phyloP scores from a whole-genome alignment of 2,329 filamentous ascomycete species.

The Rutstroemia sydowiana region DNA sequence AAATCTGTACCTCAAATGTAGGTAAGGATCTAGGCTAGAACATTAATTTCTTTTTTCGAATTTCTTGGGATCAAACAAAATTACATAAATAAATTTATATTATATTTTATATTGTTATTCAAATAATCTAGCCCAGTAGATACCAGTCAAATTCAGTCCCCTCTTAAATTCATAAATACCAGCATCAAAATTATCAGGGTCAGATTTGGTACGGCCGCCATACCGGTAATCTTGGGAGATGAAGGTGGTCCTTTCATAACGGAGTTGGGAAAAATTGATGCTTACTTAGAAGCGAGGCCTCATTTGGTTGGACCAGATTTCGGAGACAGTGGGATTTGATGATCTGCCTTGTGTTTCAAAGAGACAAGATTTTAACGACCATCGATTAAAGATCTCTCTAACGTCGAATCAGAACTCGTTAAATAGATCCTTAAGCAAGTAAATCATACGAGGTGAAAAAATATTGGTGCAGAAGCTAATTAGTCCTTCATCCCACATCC shows the following conservation, averaged over 20 bases:
- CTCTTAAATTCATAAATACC: not conserved
- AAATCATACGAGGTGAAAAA: slow-evolving; percentile 1
- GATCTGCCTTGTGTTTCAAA: slow-evolving; percentile 17
- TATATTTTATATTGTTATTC: not conserved
- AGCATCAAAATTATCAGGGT: slow-evolving; percentile 1
- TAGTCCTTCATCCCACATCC: slow-evolving; percentile 5
- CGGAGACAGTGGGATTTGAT: slow-evolving; percentile 1
- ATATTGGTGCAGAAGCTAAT: not conserved
- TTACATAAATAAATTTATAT: too few species aligned
- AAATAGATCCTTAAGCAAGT: not conserved
- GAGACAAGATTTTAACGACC: slow-evolving; percentile 15
- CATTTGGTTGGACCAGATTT: slow-evolving; percentile 11
- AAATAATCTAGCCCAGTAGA: not conserved
- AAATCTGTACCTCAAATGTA: too few species aligned
- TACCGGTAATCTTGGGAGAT: slow-evolving; percentile 9
- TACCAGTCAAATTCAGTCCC: not conserved
- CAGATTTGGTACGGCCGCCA: not conserved
- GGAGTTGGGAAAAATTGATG: slow-evolving; percentile 13
- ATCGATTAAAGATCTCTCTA: slow-evolving; percentile 11
- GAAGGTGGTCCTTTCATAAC: slow-evolving; percentile 20
- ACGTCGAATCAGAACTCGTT: slow-evolving; percentile 6
- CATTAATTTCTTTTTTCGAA: too few species aligned
- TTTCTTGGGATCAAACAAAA: too few species aligned
- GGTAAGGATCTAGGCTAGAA: too few species aligned
- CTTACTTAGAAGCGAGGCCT: slow-evolving; percentile 5